phyloP scores from a whole-genome alignment of 1,139 yeast genomes.

The Candida sp. region DNA sequence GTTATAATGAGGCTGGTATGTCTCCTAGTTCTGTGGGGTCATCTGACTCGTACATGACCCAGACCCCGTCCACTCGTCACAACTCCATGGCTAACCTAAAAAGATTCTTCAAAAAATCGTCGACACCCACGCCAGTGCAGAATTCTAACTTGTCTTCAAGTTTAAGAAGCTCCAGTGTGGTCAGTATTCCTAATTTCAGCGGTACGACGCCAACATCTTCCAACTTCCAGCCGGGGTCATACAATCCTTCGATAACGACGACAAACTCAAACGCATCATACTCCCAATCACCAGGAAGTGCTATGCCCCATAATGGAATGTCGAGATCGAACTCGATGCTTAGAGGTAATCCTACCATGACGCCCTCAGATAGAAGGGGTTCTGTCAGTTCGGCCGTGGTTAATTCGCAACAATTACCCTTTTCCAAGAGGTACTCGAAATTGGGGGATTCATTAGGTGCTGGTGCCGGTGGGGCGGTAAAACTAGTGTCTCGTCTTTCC shows the following conservation, averaged over 20 bases:
- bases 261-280: slow-evolving; percentile 29
- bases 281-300: slow-evolving; percentile 26
- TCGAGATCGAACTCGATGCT: slow-evolving; percentile 22
- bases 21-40: slow-evolving; percentile 42
- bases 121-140: slow-evolving; percentile 21
- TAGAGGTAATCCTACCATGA: neutral
- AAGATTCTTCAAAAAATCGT: slow-evolving; percentile 53
- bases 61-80: slow-evolving; percentile 40
- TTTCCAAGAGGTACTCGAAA: slow-evolving; percentile 74
- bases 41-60: slow-evolving; percentile 28
- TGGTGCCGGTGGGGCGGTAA: slow-evolving; percentile 95
- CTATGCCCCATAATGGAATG: slow-evolving; percentile 7
- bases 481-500: slow-evolving; percentile 62
- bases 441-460: slow-evolving; percentile 89
- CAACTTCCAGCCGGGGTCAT: slow-evolving; percentile 13
- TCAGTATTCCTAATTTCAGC: slow-evolving; percentile 13
- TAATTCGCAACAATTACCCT: slow-evolving; percentile 41
- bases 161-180: slow-evolving; percentile 25
- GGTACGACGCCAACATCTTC: slow-evolving; percentile 13
- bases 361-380: slow-evolving; percentile 2
- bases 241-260: slow-evolving; percentile 21
- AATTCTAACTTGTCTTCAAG: slow-evolving; percentile 40
- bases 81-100: slow-evolving; percentile 75
- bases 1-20: slow-evolving; percentile 31
- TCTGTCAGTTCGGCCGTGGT: slow-evolving; percentile 15